Percentiles rank a stretch among this genome's conserved stretches.
These are phyloP conservation scores for Globisporangium canariense DNA, from an alignment of 352 stramenopile genomes.

Conservation along the genomic window DNA sequence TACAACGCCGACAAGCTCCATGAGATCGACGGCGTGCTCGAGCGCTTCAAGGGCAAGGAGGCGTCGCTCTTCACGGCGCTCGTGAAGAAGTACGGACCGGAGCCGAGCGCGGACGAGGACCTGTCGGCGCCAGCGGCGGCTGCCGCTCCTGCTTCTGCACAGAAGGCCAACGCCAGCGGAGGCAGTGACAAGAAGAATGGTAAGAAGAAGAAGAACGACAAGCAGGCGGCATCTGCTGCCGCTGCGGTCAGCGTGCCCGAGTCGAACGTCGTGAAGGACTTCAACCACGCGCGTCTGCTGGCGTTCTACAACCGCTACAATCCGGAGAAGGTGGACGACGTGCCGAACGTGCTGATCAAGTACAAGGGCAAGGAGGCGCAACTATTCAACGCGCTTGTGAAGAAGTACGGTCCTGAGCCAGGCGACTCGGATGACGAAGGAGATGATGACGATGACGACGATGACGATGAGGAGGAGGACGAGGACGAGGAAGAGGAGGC, in stretches of 20 bases:
- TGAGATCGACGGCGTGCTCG: conserved; percentile 78
- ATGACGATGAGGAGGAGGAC: conserved; percentile 31
- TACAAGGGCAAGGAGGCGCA: conserved; percentile 82
- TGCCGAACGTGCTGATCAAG: conserved; percentile 58
- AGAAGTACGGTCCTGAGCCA: conserved; percentile 83
- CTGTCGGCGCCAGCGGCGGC: conserved; percentile 17
- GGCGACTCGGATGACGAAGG: conserved; percentile 71
- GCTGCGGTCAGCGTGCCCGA: conserved; percentile 15
- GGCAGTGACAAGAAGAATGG: conserved; percentile 6
- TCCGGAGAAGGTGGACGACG: conserved; percentile 69
- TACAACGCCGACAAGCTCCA: conserved; percentile 83
- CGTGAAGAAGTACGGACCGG: conserved; percentile 80
- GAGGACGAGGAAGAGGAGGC: conserved; percentile 18
- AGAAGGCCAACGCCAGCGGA: conserved; percentile 1
- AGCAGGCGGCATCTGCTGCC: not conserved
- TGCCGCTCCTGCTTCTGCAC: conserved; percentile 7
- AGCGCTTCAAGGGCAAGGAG: conserved; percentile 80
- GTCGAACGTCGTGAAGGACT: conserved; percentile 32
- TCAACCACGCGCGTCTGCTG: conserved; percentile 62
- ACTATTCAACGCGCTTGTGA: conserved; percentile 77
- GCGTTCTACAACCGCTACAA: conserved; percentile 87
- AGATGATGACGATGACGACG: conserved; percentile 37
- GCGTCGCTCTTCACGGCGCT: conserved; percentile 65
- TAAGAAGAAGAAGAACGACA: conserved; percentile 16
- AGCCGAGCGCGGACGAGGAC: conserved; percentile 52